Base-by-base conservation (phyloP, 1,284 basidiomycete genomes). In the Ustilago curta region DNA sequence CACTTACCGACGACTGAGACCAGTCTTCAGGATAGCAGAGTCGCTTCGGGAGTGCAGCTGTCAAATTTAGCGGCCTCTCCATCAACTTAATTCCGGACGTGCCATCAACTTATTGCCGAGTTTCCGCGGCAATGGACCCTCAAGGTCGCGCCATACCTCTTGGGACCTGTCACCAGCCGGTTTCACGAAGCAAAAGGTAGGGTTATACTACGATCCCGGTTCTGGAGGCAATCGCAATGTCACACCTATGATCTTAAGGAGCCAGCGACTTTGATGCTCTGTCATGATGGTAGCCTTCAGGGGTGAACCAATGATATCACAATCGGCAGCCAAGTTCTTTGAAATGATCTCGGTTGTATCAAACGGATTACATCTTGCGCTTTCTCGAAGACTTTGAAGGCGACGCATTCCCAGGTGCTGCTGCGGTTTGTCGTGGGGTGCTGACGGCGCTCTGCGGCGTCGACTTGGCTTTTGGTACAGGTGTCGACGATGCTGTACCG, bases 301-400 rank as follows among this genome's bases (percentile, higher is more conserved):
- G 12, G 6, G 12, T 12, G 31, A 32, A 32, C 12, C 31, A 32
- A 12, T 8, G n/a, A 27, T 12, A 37, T 16, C 35, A 37, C 14
- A 37, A 37, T 37, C 35, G 35, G 35, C 35, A 37, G 35, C 35
- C 4, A 4, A 37, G 14, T 37, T 37, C 35, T 37, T 37, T 14
- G 14, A 37, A 37, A 12, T 11, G n/a, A 4, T n/a, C 27, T 19
- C 18, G 19, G 19, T 48, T 48, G 47, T 29, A 31, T 31, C 47
- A 47, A 29, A 16, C 16, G 21, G 11, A 11, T 49, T 37, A 72
- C 31, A 55, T 18, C 52, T 73, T 73, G 48, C 70, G 70, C 58
- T 73, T 68, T 31, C 70, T 43, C 8, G 65, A 56, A 39, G 64
- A 54, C 35, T 54, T 66, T 6, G 44, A 58, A n/a, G 69, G 63